Evolutionary conservation across 2,329 filamentous ascomycete species (phyloP).

Genomic region (Orbilia ellipsospora): DNA sequence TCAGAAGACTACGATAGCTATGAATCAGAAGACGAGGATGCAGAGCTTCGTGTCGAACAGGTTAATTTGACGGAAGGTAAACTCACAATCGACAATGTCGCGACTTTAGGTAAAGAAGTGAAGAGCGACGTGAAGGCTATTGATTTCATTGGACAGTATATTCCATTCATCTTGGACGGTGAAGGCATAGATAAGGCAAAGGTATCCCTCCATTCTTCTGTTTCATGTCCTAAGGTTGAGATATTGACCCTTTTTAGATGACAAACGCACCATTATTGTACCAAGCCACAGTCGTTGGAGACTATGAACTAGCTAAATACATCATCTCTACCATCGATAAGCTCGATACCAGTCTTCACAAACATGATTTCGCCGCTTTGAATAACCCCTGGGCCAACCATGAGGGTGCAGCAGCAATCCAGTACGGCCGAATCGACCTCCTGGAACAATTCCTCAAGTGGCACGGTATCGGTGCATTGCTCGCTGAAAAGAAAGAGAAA

Average conservation of each 20-base stretch:
- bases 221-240: neutral
- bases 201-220: neutral
- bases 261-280: conserved; percentile 2
- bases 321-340: conserved; percentile 54
- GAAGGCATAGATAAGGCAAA: conserved; percentile 58
- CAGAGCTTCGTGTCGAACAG: conserved; percentile 46
- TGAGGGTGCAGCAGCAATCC: conserved; percentile 53
- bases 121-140: conserved; percentile 29
- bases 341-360: conserved; percentile 60
- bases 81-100: conserved; percentile 40
- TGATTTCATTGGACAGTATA: conserved; percentile 10
- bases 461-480: conserved; percentile 54
- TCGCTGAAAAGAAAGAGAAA: conserved; percentile 57
- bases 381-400: conserved; percentile 56
- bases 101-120: conserved; percentile 48
- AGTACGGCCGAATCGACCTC: conserved; percentile 53
- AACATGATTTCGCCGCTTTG: conserved; percentile 64
- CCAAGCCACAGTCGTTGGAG: conserved; percentile 32
- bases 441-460: conserved; percentile 57
- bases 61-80: conserved; percentile 40
- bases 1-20: conserved; percentile 61
- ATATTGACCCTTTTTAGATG: neutral
- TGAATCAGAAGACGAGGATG: conserved; percentile 62
- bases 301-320: conserved; percentile 40
- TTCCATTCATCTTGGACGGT: conserved; percentile 57